Conservation (phyloP, 208 protist species). For the Crithidia sp. region DNA sequence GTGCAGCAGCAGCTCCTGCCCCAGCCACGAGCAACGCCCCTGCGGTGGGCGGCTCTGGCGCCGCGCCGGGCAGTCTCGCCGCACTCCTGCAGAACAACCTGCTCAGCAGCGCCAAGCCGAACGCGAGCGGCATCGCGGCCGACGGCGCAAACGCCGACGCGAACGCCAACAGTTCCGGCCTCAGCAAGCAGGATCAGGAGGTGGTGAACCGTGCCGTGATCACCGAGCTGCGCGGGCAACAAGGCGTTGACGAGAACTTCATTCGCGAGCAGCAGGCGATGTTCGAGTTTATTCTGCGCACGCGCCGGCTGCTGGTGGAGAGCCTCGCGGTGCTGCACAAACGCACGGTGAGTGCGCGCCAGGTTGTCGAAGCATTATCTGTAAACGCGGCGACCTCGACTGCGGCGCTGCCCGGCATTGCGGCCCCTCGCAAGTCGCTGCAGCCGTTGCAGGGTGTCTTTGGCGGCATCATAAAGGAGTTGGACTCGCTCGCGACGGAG, state of each 20-base stretch:
- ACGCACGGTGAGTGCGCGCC: slow-evolving; percentile 58
- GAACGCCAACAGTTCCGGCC: neutral
- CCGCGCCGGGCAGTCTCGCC: slow-evolving; percentile 1
- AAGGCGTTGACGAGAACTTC: slow-evolving; percentile 52
- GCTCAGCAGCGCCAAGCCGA: neutral
- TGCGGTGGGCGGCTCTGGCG: too few relatives aligned
- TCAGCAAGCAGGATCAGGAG: slow-evolving; percentile 25
- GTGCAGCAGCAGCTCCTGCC: too few relatives aligned
- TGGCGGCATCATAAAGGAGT: slow-evolving; percentile 61
- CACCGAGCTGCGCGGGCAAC: slow-evolving; percentile 40
- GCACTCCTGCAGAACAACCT: slow-evolving; percentile 5
- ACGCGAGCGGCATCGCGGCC: neutral
- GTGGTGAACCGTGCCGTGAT: slow-evolving; percentile 29
- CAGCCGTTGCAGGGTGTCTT: slow-evolving; percentile 49
- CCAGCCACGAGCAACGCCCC: too few relatives aligned
- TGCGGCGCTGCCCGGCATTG: neutral
- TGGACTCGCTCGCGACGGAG: slow-evolving; percentile 52
- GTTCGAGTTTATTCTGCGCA: slow-evolving; percentile 89
- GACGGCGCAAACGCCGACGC: neutral
- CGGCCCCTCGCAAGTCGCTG: slow-evolving; percentile 21
- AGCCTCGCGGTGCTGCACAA: slow-evolving; percentile 60
- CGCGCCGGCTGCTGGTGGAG: slow-evolving; percentile 69
- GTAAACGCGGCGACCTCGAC: slow-evolving; percentile 21
- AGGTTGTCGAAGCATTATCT: slow-evolving; percentile 69
- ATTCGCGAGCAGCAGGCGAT: slow-evolving; percentile 65